Conservation (phyloP, 257 asterid genomes). For the Handroanthus guayacan region DNA sequence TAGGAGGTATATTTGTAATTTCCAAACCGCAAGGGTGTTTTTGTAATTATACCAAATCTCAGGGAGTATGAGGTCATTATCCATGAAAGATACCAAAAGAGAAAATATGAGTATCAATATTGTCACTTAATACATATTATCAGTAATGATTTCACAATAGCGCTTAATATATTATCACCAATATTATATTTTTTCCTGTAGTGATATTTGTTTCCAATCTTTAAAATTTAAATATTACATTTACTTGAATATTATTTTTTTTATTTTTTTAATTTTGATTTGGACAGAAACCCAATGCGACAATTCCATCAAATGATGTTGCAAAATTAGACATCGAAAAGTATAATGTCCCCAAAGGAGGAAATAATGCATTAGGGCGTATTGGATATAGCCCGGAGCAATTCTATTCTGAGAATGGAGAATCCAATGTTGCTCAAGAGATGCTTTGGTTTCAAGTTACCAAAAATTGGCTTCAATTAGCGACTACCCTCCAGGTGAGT, state of each 20-base stretch:
- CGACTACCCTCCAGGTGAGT: slow-evolving; percentile 53
- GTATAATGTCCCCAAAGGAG: slow-evolving; percentile 54
- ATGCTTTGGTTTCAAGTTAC: slow-evolving; percentile 53
- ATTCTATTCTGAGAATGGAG: slow-evolving; percentile 53
- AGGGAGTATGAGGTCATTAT: too few relatives aligned
- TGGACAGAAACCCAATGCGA: slow-evolving; percentile 56
- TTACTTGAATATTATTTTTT: neutral
- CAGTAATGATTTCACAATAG: too few relatives aligned
- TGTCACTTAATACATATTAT: too few relatives aligned
- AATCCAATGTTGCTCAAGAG: slow-evolving; percentile 41
- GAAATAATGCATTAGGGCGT: slow-evolving; percentile 53
- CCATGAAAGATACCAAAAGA: too few relatives aligned
- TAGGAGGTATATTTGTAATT: too few relatives aligned
- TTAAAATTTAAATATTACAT: too few relatives aligned
- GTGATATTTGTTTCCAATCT: too few relatives aligned
- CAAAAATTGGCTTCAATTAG: slow-evolving; percentile 51
- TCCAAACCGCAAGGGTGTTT: too few relatives aligned
- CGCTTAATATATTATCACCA: too few relatives aligned
- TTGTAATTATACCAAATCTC: too few relatives aligned
- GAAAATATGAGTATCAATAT: too few relatives aligned
- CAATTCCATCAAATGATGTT: slow-evolving; percentile 46
- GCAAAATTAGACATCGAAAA: slow-evolving; percentile 48
- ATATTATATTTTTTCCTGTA: too few relatives aligned
- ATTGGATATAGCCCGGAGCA: slow-evolving; percentile 57
- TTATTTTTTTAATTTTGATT: neutral